Base-by-base conservation (phyloP, 2,329 filamentous ascomycete species). In the Penicillium sp. region DNA sequence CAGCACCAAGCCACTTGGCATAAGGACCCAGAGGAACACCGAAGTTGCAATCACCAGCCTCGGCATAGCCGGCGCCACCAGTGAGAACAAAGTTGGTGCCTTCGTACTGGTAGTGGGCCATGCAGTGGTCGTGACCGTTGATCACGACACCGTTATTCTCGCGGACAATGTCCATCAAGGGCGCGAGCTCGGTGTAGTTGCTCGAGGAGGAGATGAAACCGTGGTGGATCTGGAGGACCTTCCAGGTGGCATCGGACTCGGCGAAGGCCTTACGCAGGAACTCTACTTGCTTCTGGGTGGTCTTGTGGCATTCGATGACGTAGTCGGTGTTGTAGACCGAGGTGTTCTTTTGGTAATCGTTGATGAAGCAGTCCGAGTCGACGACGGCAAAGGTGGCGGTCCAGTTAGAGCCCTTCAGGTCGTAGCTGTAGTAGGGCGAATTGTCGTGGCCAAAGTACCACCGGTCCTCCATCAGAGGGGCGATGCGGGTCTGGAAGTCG, bases 71-170 rank as follows among this genome's bases (percentile, higher is more conserved):
- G 2, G 62, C 59, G 15, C 56, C 62, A 13, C 62, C 59, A 26
- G 63, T 65, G 47, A 72, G 63, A 28, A 72, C 67, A 28, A 69
- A 71, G 62, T 71, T 60, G 4, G 63, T 71, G 15, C 66, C 64
- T 28, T 71, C 58, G 40, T 50, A 53, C n/a, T 65, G 40, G 62
- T 69, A 72, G 59, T 72, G 70, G 0, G 63, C 70, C 30, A 70
- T 42, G 40, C 69, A 72, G 63, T 72, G 70, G 47, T 72, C 70
- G 50, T 72, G 70, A 10, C 70, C 69, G 28, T 71, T 72, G 8
- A 72, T 26, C 13, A 72, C 69, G n/a, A 70, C 60, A 24, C 59
- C 68, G 19, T 62, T 64, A 40, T 62, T 40, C 30, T 62, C 49
- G 4, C 59, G 59, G 17, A 69, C 68, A 45, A 72, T 65, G 2